Evolutionary conservation across 345 rosid genomes (phyloP).

Genomic region (Murraya paniculata): DNA sequence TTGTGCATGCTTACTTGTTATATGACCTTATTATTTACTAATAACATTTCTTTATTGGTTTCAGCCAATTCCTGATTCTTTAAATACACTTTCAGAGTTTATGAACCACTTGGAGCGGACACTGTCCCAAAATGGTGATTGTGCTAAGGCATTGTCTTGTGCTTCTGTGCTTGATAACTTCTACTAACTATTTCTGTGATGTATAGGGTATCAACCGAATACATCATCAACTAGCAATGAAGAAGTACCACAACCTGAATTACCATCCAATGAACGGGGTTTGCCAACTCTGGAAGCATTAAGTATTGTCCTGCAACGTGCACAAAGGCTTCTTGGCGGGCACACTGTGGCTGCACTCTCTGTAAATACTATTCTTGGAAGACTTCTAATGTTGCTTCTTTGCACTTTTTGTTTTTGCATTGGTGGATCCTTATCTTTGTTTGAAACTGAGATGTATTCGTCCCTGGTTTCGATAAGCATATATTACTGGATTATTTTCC

Average conservation of each 20-base stretch:
- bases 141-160: conserved; percentile 5
- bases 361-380: conserved; percentile 34
- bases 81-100: conserved; percentile 71
- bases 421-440: not conserved
- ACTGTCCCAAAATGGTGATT: conserved; percentile 62
- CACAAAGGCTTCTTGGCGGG: conserved; percentile 60
- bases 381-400: conserved; percentile 2
- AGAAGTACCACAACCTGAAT: conserved; percentile 38
- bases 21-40: not conserved
- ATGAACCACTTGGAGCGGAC: conserved; percentile 71
- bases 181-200: conserved; percentile 24
- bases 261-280: conserved; percentile 51
- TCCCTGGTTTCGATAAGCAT: not conserved
- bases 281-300: conserved; percentile 69
- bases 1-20: conserved; percentile 4
- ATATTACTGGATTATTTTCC: not conserved
- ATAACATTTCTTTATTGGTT: conserved; percentile 13
- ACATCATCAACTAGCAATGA: conserved; percentile 36
- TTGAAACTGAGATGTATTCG: not conserved
- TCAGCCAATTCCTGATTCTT: conserved; percentile 89
- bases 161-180: conserved; percentile 5
- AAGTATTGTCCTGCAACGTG: conserved; percentile 52
- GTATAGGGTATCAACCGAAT: conserved; percentile 53
- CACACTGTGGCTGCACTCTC: conserved; percentile 59
- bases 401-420: not conserved